Base-by-base conservation (phyloP, 768 basidiomycete genomes). In the Artomyces pyxidatus region DNA sequence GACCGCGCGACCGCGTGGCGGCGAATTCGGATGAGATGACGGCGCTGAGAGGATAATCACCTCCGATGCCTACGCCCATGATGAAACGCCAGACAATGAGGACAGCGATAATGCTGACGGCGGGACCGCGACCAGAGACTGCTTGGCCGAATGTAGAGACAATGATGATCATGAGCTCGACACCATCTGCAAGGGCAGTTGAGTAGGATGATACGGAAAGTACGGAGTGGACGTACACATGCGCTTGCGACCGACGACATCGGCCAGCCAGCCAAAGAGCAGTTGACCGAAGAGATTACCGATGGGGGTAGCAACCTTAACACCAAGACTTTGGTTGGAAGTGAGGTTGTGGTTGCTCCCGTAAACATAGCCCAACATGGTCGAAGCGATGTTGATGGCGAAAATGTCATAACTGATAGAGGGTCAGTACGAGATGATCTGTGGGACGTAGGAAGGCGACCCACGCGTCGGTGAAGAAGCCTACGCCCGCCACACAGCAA, bases 11-110 rank as follows among this genome's bases (percentile, higher is more conserved):
- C 37, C 76, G 76, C 16, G 82, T 85, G 0, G 87, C 74, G 1
- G 91, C 84, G 57, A 93, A 95, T 61, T 95, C 91, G 27, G 87
- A 90, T 3, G 90, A 82, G 59, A 94, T 93, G 59, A 90, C 83
- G 16, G 91, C 85, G 45, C 77, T 80, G 0, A 93, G 63, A 6
- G 91, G 91, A 61, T 94, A 93, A 58, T 94, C 91, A 16, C 91
- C 91, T 4, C 90, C 91, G 16, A 93, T 87, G 5, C 91, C 90
- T 2, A 91, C 63, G 0, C 88, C 88, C 77, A 80, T 80, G 1
- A 81, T 78, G 68, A 88, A 87, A 10, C 91, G 80, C 90, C 91
- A 94, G 42, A 85, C 77, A 50, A 93, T 72, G 46, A 94, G 69
- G 19, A 76, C 83, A 55, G 84, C 88, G 51, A 90, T 74, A 59